phyloP scores from a whole-genome alignment of 2,329 filamentous ascomycete species.

The Colletotrichum kahawae region DNA sequence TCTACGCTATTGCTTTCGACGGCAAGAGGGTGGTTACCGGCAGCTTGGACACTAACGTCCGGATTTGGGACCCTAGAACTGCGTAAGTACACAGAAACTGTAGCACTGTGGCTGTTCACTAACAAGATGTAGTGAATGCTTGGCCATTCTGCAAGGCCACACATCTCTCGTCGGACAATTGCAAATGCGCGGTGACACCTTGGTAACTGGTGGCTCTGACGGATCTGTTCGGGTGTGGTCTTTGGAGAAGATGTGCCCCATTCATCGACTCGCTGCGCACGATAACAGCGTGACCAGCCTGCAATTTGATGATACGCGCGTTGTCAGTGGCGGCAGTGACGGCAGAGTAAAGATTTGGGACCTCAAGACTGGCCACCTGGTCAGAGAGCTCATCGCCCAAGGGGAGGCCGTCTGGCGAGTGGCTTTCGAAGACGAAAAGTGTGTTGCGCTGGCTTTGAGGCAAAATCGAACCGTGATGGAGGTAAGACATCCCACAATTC shows the following conservation, averaged over 20 bases:
- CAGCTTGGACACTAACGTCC: conserved; percentile 93
- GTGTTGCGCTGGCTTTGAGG: conserved; percentile 90
- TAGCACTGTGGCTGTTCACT: conserved; percentile 26
- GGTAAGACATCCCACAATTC: conserved; percentile 55
- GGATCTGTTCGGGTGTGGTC: conserved; percentile 98
- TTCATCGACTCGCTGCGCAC: conserved; percentile 93
- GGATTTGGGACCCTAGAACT: conserved; percentile 92
- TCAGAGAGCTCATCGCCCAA: conserved; percentile 88
- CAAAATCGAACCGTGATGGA: conserved; percentile 94
- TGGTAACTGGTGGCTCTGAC: conserved; percentile 95
- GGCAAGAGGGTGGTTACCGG: conserved; percentile 92
- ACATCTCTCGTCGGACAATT: conserved; percentile 96
- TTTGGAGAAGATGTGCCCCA: conserved; percentile 84
- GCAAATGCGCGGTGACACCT: conserved; percentile 91
- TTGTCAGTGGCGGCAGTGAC: conserved; percentile 95
- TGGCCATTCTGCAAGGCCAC: conserved; percentile 93
- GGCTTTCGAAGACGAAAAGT: conserved; percentile 98
- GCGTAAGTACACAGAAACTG: conserved; percentile 61
- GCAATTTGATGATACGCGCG: conserved; percentile 94
- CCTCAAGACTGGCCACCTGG: conserved; percentile 85
- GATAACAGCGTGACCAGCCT: conserved; percentile 98
- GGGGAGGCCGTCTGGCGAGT: conserved; percentile 97
- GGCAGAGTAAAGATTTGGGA: conserved; percentile 99
- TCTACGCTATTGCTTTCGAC: conserved; percentile 98
- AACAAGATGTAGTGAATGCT: conserved; percentile 65